Conservation (phyloP, 2,329 filamentous ascomycete species). For the Aureobasidium vineae region DNA sequence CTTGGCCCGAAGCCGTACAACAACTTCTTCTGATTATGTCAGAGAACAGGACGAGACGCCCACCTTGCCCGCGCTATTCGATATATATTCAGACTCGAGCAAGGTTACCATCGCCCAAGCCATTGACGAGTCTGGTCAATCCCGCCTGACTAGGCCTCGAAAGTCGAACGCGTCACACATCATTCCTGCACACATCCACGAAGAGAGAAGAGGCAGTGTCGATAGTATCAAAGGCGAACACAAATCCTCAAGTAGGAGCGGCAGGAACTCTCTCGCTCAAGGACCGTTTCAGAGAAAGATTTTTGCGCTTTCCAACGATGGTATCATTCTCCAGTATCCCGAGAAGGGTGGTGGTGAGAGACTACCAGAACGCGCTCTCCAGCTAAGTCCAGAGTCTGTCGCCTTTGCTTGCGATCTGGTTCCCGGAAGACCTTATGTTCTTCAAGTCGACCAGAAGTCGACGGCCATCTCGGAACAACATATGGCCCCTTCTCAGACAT, state of each 20-base stretch:
- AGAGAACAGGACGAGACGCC: slow-evolving; percentile 9
- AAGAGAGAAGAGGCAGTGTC: slow-evolving; percentile 23
- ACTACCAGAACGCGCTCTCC: slow-evolving; percentile 69
- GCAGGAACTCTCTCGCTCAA: slow-evolving; percentile 6
- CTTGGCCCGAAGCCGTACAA: slow-evolving; percentile 4
- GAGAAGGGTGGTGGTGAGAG: slow-evolving; percentile 68
- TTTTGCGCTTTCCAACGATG: slow-evolving; percentile 68
- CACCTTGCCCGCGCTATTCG: slow-evolving; percentile 6
- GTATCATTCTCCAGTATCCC: slow-evolving; percentile 72
- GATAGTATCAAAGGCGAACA: slow-evolving; percentile 5
- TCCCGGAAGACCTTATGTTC: slow-evolving; percentile 74
- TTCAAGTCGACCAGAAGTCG: slow-evolving; percentile 64
- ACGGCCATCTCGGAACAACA: neutral
- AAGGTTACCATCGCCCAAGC: slow-evolving; percentile 22
- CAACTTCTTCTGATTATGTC: slow-evolving; percentile 5
- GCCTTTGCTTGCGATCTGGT: slow-evolving; percentile 79
- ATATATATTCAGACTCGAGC: slow-evolving; percentile 22
- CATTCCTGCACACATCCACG: slow-evolving; percentile 5
- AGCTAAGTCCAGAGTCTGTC: slow-evolving; percentile 70
- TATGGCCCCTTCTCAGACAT: slow-evolving; percentile 8
- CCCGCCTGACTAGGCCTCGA: slow-evolving; percentile 7
- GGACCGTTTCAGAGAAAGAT: slow-evolving; percentile 54
- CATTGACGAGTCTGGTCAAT: slow-evolving; percentile 3
- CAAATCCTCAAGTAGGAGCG: slow-evolving; percentile 1
- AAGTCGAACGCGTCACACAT: slow-evolving; percentile 24